These are phyloP conservation scores for Glycyrrhiza uralensis DNA, from an alignment of 306 rosid genomes.

Conservation along the genomic window DNA sequence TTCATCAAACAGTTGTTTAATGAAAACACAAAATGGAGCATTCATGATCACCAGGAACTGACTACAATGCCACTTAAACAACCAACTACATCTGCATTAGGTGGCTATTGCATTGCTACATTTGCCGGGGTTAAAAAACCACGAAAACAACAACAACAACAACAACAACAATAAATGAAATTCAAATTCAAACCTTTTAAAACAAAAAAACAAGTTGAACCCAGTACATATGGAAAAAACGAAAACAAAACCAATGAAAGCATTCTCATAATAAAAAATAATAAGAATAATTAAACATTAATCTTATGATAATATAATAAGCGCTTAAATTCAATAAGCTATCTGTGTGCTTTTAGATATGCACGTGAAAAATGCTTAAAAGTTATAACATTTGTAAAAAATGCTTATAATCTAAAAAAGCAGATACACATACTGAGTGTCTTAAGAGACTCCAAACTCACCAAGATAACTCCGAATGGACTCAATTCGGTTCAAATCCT, in stretches of 20 bases:
- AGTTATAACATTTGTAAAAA: too few species aligned
- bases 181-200: background rate
- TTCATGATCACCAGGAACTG: background rate
- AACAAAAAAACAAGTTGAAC: background rate
- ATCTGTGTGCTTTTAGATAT: too few species aligned
- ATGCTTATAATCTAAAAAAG: too few species aligned
- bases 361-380: too few species aligned
- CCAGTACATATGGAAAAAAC: background rate
- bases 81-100: background rate
- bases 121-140: background rate
- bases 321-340: too few species aligned
- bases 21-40: background rate
- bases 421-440: background rate
- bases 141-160: background rate
- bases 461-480: slow-evolving; percentile 56
- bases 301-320: too few species aligned
- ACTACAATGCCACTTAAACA: background rate
- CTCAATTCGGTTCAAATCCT: slow-evolving; percentile 45
- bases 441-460: slow-evolving; percentile 21
- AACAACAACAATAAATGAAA: background rate
- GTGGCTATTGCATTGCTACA: background rate
- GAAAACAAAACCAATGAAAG: background rate
- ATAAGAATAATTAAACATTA: background rate
- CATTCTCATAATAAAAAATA: background rate
- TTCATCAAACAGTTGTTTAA: background rate